Conservation (phyloP, 192 early-diverging fungal genomes). For the Fimicolochytrium jonesii region DNA sequence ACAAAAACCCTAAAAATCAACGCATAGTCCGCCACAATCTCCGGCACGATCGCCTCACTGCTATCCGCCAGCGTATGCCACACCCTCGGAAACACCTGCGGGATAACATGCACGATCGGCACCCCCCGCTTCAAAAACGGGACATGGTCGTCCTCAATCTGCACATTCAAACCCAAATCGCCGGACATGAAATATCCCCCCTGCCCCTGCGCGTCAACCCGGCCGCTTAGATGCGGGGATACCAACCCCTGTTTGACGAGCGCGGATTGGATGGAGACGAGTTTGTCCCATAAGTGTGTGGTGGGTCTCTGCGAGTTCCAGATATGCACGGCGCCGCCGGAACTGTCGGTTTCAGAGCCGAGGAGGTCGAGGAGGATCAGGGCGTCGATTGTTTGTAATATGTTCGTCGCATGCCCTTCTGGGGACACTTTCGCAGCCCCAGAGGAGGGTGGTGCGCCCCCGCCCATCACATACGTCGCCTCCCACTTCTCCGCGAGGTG, state of each 20-base stretch:
- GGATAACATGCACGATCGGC: slow-evolving; percentile 83
- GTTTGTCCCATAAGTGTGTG: slow-evolving; percentile 59
- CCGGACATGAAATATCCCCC: slow-evolving; percentile 34
- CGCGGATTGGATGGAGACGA: slow-evolving; percentile 67
- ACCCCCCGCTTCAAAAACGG: slow-evolving; percentile 81
- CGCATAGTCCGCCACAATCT: slow-evolving; percentile 68
- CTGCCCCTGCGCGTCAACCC: neutral
- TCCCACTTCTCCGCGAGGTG: slow-evolving; percentile 85
- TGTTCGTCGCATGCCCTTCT: slow-evolving; percentile 9
- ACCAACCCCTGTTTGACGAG: slow-evolving; percentile 37
- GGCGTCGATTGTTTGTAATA: slow-evolving; percentile 73
- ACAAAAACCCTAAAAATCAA: slow-evolving; percentile 77
- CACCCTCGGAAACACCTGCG: slow-evolving; percentile 75
- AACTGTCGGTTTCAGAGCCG: slow-evolving; percentile 37
- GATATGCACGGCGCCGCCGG: slow-evolving; percentile 36
- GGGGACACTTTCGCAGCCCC: too few relatives aligned
- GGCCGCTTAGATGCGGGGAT: slow-evolving; percentile 2
- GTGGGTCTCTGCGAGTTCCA: slow-evolving; percentile 64
- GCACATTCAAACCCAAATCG: slow-evolving; percentile 18
- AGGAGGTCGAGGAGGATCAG: slow-evolving; percentile 88
- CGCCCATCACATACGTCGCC: slow-evolving; percentile 23
- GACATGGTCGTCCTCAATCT: slow-evolving; percentile 81
- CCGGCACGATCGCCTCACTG: slow-evolving; percentile 58
- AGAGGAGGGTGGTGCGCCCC: neutral
- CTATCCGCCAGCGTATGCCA: slow-evolving; percentile 86